These are phyloP conservation scores for Penicillium sp. DNA, from an alignment of 2,329 filamentous ascomycete species.

Conservation along the genomic window DNA sequence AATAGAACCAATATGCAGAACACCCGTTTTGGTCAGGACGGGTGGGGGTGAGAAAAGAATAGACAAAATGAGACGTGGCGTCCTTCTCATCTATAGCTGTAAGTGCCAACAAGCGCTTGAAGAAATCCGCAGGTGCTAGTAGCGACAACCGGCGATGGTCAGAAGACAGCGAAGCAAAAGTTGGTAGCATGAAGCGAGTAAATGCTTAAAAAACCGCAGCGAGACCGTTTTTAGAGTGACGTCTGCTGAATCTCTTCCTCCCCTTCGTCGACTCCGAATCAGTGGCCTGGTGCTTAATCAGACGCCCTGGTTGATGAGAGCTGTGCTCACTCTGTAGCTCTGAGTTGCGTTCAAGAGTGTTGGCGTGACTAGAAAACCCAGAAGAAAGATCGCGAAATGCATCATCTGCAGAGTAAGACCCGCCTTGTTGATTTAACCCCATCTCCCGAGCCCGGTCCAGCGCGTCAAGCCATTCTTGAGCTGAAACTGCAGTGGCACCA, in stretches of 20 bases:
- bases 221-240: conserved; percentile 91
- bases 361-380: conserved; percentile 64
- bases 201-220: conserved; percentile 72
- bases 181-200: not conserved
- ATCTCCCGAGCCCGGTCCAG: conserved; percentile 84
- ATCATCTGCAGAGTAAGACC: conserved; percentile 65
- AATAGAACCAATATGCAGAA: conserved; percentile 20
- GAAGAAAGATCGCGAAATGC: conserved; percentile 68
- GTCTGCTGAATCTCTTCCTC: conserved; percentile 75
- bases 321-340: conserved; percentile 38
- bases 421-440: conserved; percentile 70
- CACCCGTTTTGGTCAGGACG: conserved; percentile 7
- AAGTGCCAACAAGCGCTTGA: not conserved
- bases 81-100: not conserved
- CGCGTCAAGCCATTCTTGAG: conserved; percentile 89
- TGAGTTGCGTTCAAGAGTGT: conserved; percentile 43
- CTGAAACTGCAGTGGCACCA: conserved; percentile 64
- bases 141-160: not conserved
- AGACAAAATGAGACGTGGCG: not conserved
- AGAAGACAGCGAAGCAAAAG: not conserved
- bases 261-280: conserved; percentile 58
- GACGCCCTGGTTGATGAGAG: conserved; percentile 42
- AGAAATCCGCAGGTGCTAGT: not conserved
- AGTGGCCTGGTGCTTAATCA: conserved; percentile 43
- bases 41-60: conserved; percentile 4